A percentile compares a stretch with the other conserved stretches of the same genome.
Conservation (phyloP, 2,329 filamentous ascomycete species). For the Cucurbitaria berberidis region DNA sequence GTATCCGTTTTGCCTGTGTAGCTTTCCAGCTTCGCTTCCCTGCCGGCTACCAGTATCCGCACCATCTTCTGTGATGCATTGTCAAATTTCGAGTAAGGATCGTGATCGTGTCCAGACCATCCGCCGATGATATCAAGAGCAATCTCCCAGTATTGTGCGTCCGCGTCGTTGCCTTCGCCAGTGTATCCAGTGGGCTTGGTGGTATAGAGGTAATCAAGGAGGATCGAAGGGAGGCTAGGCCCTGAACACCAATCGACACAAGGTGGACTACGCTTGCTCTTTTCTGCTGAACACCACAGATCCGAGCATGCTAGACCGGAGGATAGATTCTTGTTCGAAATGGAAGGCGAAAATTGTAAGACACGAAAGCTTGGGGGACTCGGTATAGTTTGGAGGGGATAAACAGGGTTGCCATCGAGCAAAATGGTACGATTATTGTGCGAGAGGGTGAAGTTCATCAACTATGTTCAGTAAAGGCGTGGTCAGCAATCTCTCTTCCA, state of each 20-base stretch:
- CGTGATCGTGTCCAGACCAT: conserved; percentile 7
- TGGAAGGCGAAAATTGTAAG: conserved; percentile 24
- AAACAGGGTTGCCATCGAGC: conserved; percentile 35
- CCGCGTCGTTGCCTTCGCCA: conserved; percentile 11
- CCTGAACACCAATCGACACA: conserved; percentile 26
- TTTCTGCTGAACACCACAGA: conserved; percentile 21
- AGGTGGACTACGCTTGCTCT: conserved; percentile 1
- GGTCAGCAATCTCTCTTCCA: neutral
- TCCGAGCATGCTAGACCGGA: conserved; percentile 26
- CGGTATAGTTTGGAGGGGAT: conserved; percentile 35
- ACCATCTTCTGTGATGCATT: conserved; percentile 33
- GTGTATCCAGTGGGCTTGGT: conserved; percentile 17
- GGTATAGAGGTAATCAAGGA: conserved; percentile 34
- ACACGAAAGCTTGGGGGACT: conserved; percentile 28
- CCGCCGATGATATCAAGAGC: conserved; percentile 40
- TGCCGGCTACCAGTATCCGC: conserved; percentile 33
- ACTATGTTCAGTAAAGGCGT: conserved; percentile 14
- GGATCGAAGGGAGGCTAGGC: conserved; percentile 15
- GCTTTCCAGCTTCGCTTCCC: conserved; percentile 11
- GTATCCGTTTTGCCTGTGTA: conserved; percentile 8
- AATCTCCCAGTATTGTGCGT: conserved; percentile 35
- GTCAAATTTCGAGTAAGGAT: conserved; percentile 28
- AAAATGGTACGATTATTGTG: conserved; percentile 35
- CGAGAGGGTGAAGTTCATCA: conserved; percentile 41
- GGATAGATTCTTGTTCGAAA: conserved; percentile 35